Evolutionary conservation across 257 asterid genomes (phyloP).

Genomic region (Ballota nigra): DNA sequence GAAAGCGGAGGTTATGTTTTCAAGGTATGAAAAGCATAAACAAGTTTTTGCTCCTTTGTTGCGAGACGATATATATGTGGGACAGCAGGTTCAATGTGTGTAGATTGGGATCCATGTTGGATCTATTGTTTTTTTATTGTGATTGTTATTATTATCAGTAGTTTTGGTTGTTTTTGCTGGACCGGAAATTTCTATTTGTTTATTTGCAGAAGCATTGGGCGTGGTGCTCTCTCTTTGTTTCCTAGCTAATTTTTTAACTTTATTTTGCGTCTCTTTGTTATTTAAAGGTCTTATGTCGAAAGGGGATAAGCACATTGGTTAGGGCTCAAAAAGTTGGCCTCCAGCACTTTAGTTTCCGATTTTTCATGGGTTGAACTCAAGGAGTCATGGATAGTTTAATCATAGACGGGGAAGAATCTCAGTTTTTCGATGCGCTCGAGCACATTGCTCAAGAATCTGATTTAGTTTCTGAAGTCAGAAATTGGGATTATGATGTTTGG

Average conservation of each 20-base stretch:
- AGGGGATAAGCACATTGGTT: conserved; percentile 60
- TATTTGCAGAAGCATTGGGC: conserved; percentile 41
- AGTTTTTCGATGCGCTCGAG: conserved; percentile 75
- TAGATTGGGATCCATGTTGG: conserved; percentile 89
- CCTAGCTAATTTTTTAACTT: conserved; percentile 20
- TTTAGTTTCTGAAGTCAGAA: conserved; percentile 29
- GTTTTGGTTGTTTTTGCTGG: conserved; percentile 34
- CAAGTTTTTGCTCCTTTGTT: conserved; percentile 25
- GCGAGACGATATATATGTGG: conserved; percentile 37
- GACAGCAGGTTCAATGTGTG: conserved; percentile 68
- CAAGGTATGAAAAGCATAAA: conserved; percentile 26
- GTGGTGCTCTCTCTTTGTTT: conserved; percentile 47
- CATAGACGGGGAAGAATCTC: conserved; percentile 45
- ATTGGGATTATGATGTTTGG: conserved; percentile 69
- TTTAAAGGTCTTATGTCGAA: conserved; percentile 41
- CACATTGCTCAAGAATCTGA: conserved; percentile 47
- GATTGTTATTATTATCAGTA: conserved; percentile 21
- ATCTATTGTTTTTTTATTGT: conserved; percentile 37
- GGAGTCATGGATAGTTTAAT: conserved; percentile 65
- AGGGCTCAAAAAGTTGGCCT: conserved; percentile 39
- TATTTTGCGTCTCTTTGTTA: conserved; percentile 20
- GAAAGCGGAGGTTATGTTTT: conserved; percentile 34
- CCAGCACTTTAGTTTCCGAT: conserved; percentile 36
- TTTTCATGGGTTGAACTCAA: conserved; percentile 70
- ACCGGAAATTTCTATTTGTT: conserved; percentile 32